Base-by-base conservation (phyloP, 345 rosid species). In the Melastoma malabathricum region DNA sequence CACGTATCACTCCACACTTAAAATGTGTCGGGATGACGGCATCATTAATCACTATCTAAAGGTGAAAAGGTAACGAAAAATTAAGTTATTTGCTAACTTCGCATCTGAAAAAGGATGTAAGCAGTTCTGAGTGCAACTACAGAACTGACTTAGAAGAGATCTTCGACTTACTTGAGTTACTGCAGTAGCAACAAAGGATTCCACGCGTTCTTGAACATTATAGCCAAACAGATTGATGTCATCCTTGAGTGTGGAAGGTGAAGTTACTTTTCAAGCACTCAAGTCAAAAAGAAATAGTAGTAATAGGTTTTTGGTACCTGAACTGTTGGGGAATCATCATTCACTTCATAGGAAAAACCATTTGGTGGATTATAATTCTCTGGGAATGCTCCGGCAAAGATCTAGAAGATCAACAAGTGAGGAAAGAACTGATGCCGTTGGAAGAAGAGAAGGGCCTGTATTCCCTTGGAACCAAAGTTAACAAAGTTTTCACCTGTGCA, bases 321-420 rank as follows among this genome's bases (percentile, higher is more conserved):
- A 64, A 89, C 80, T 75, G 75, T 48, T 1, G 90, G 85, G 56
- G 77, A 75, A 51, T 60, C 67, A 75, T 72, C 95, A 27, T 72
- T 89, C 68, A 89, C 83, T 76, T 89, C 97, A 68, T 75, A 89
- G 72, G 81, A 83, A 76, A 89, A 89, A 53, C 72, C 95, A 52
- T 87, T 65, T 13, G 97, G 95, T 51, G 94, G 97, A 54, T 85
- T 95, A 55, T 89, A 89, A 62, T 86, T 74, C 58, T 69, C 44
- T 13, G 97, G 97, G 59, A 89, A 89, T 51, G 95, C 95, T 66
- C 95, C 90, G 17, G 97, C 82, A 79, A 85, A 89, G 51, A 89
- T 89, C 95, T 89, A 67, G 55, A 47, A 13, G 43, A 59, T 52
- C 46, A 62, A 56, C 45, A 23, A 17, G 41, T 16, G 16, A 18